Percentiles rank a stretch among this genome's conserved stretches.
Evolutionary conservation across 2,329 filamentous ascomycete genomes (phyloP).

Genomic region (Lachnellula subtilissima): DNA sequence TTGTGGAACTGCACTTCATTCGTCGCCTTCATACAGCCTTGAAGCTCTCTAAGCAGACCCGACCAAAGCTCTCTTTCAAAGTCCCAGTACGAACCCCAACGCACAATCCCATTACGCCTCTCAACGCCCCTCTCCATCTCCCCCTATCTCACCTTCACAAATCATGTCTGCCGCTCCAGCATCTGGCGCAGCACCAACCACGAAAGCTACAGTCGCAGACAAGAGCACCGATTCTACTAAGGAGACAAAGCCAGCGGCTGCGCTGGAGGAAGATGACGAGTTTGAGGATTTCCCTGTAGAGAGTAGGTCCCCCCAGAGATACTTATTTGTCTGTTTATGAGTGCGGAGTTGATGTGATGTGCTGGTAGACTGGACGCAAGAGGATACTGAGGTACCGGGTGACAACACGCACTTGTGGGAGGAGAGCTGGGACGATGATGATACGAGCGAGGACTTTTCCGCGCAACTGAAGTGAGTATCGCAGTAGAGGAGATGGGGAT

Average conservation of each 20-base stretch:
- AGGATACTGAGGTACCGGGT: slow-evolving; percentile 80
- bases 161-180: slow-evolving; percentile 31
- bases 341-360: slow-evolving; percentile 12
- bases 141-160: background rate
- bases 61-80: background rate
- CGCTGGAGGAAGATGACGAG: slow-evolving; percentile 95
- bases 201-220: slow-evolving; percentile 21
- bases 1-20: no score
- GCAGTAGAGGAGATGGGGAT: background rate
- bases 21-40: no score
- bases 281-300: slow-evolving; percentile 99
- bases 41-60: background rate
- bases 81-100: background rate
- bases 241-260: slow-evolving; percentile 43
- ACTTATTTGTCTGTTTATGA: background rate
- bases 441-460: slow-evolving; percentile 94
- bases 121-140: background rate
- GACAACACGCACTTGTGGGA: slow-evolving; percentile 88
- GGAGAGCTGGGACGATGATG: slow-evolving; percentile 99
- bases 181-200: slow-evolving; percentile 23
- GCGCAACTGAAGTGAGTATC: slow-evolving; percentile 78
- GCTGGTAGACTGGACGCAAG: slow-evolving; percentile 77
- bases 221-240: slow-evolving; percentile 33
- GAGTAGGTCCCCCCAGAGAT: slow-evolving; percentile 50
- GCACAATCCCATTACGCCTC: background rate